Evolutionary conservation across 176 grass and related monocot species (phyloP).

Genomic region (Juncus inflexus): DNA sequence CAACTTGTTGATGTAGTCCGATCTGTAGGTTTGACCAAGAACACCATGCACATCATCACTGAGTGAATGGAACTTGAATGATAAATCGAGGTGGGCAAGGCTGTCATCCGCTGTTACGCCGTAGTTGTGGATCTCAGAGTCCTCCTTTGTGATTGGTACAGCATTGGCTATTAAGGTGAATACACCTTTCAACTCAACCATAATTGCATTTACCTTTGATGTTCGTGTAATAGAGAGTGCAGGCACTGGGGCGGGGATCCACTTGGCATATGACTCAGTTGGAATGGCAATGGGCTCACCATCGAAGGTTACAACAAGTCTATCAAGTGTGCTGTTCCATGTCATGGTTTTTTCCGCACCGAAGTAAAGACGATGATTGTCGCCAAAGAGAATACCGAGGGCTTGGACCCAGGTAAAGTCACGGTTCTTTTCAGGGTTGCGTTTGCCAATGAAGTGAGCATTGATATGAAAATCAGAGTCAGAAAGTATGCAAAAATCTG

Average conservation of each 20-base stretch:
- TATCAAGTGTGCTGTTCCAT: conserved; percentile 31
- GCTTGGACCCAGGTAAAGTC: conserved; percentile 39
- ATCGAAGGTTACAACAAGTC: conserved; percentile 35
- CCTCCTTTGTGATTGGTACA: conserved; percentile 39
- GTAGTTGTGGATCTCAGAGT: conserved; percentile 45
- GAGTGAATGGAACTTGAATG: conserved; percentile 50
- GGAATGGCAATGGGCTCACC: conserved; percentile 24
- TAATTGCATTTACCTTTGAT: conserved; percentile 22
- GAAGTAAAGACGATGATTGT: conserved; percentile 43
- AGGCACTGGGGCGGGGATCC: conserved; percentile 22
- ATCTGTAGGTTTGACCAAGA: conserved; percentile 53
- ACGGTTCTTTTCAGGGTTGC: conserved; percentile 8
- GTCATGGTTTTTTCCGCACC: conserved; percentile 26
- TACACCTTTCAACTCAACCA: conserved; percentile 34
- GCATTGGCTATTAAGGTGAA: conserved; percentile 42
- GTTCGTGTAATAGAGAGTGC: conserved; percentile 38
- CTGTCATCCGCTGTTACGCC: conserved; percentile 37
- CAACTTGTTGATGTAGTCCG: conserved; percentile 46
- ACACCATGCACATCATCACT: conserved; percentile 46
- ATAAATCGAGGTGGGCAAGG: conserved; percentile 49
- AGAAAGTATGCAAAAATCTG: conserved; percentile 31
- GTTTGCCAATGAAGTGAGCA: conserved; percentile 41
- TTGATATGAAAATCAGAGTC: conserved; percentile 35
- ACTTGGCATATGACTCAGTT: background rate
- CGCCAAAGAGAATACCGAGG: conserved; percentile 28